phyloP scores from a whole-genome alignment of 257 asterid species.

The Asclepias syriaca region DNA sequence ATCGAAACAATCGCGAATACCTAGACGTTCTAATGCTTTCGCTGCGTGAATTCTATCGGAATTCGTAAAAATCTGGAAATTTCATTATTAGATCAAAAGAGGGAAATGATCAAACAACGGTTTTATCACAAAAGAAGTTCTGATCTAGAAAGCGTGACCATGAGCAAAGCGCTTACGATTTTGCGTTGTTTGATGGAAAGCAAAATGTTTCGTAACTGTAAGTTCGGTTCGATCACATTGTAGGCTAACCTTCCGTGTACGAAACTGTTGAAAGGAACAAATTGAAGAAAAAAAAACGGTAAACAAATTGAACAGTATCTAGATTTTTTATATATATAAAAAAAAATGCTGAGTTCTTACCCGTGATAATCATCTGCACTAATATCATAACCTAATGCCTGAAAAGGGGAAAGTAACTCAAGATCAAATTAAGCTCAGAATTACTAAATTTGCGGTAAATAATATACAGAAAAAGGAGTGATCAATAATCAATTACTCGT shows the following conservation, averaged over 20 bases:
- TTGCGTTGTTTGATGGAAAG: conserved; percentile 60
- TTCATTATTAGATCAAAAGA: not conserved
- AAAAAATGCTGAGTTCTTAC: conserved; percentile 23
- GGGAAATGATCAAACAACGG: not conserved
- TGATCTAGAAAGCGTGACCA: not conserved
- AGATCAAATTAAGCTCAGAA: not conserved
- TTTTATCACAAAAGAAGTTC: not conserved
- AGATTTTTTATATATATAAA: not conserved
- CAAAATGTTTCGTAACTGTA: conserved; percentile 47
- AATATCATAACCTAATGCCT: conserved; percentile 72
- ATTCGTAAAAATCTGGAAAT: conserved; percentile 71
- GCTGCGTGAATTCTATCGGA: conserved; percentile 66
- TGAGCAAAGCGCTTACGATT: conserved; percentile 40
- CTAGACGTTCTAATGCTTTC: conserved; percentile 64
- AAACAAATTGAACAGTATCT: not conserved
- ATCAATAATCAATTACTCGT: conserved; percentile 41
- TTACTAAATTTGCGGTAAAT: not conserved
- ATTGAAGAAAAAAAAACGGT: not conserved
- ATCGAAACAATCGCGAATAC: conserved; percentile 72
- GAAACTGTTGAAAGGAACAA: conserved; percentile 29
- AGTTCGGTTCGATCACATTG: conserved; percentile 57
- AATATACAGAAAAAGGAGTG: not conserved
- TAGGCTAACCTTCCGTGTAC: conserved; percentile 94
- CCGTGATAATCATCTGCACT: conserved; percentile 85
- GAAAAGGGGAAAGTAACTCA: conserved; percentile 13